Percentiles rank a stretch among this genome's conserved stretches.
Conservation (phyloP, 495 filamentous ascomycete species). For the Trichocladium antarcticum region DNA sequence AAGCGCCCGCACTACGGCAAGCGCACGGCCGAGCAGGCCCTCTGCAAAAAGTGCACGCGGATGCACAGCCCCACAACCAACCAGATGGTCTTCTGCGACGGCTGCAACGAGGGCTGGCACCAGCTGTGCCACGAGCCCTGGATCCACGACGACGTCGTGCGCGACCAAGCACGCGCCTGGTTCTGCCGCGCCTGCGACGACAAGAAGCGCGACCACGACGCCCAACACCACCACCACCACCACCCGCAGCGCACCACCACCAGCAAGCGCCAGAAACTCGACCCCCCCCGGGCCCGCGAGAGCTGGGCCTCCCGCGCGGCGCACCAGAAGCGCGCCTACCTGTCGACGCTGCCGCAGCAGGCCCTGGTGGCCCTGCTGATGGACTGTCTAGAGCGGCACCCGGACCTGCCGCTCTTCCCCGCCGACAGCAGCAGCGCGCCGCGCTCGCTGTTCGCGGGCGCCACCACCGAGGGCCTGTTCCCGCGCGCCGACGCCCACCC, state of each 20-base stretch:
- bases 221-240: neutral
- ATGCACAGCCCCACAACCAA: constrained; percentile 66
- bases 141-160: constrained; percentile 59
- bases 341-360: constrained; percentile 27
- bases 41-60: constrained; percentile 71
- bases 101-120: constrained; percentile 81
- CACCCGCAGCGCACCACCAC: neutral
- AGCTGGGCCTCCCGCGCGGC: constrained; percentile 36
- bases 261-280: neutral
- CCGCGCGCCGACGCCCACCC: constrained; percentile 30
- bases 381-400: constrained; percentile 24
- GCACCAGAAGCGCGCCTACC: constrained; percentile 30
- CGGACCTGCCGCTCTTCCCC: constrained; percentile 37
- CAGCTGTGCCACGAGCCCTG: constrained; percentile 81
- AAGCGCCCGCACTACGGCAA: constrained; percentile 37
- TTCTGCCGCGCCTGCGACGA: constrained; percentile 56
- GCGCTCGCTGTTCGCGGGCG: constrained; percentile 23
- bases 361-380: constrained; percentile 27
- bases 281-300: constrained; percentile 8
- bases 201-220: constrained; percentile 32
- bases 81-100: constrained; percentile 90
- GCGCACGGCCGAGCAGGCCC: constrained; percentile 39
- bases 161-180: constrained; percentile 57
- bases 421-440: constrained; percentile 4
- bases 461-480: constrained; percentile 29